Evolutionary conservation across 2,329 filamentous ascomycete species (phyloP), one percentile per base, ranked within the genome.

Genomic region (Fusarium paranaense): DNA sequence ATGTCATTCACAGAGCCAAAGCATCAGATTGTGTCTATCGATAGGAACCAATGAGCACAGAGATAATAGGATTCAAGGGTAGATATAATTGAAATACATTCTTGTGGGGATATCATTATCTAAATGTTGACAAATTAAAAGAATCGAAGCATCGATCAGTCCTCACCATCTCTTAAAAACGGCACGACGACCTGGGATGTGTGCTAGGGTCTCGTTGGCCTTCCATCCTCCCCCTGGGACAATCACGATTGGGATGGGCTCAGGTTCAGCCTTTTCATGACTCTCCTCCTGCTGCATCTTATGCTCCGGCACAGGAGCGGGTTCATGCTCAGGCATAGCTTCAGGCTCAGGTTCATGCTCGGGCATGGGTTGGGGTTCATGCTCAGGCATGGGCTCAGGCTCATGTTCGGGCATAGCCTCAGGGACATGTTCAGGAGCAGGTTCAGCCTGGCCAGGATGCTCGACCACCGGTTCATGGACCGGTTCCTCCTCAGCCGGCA

Each of bases 161-260:
- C 47, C 27, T 62, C n/a, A 71, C 56, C 64, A 74, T n/a, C 54
- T 69, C 8, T 62, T 70, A 20, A 74, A 45, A 2, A 72, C 38
- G 2, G 70, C 70, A 16, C 70, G 42, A 4, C 70, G 70, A 11
- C 66, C 60, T 8, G 54, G 18, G 3, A 35, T 4, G 6, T 57
- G n/a, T 35, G 54, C 35, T 8, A 27, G n/a, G 16, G 73, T 61
- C 58, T 63, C 0, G 58, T 54, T 3, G 52, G 32, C 6, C 56
- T 54, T 22, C 56, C 33, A 67, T 73, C 0, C 22, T 2, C 1
- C 70, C 66, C 14, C 37, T 33, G 1, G n/a, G 11, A 5, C 37
- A 37, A 9, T 73, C 70, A 27, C 62, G 1, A 73, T 27, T 4
- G 60, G 42, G 11, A 30, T 14, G 22, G 38, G 58, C 11, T 69